Percentiles rank a stretch among this genome's conserved stretches.
Evolutionary conservation across 768 basidiomycete genomes (phyloP).

Genomic region (Clathrus columnatus): DNA sequence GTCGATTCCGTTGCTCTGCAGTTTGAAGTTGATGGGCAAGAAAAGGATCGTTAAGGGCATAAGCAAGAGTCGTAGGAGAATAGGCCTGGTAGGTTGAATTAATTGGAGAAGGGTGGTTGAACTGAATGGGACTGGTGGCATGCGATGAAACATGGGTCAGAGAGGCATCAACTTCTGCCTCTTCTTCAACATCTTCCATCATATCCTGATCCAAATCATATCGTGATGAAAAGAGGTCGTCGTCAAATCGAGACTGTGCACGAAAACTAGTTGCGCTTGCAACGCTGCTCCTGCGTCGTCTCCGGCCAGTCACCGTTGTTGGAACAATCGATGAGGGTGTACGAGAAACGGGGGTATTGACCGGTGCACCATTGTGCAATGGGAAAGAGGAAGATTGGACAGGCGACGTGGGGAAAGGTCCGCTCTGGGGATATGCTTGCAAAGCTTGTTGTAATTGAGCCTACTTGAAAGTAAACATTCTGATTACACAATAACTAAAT

Average conservation of each 20-base stretch:
- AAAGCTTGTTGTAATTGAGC: slow-evolving; percentile 6
- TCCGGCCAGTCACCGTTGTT: neutral
- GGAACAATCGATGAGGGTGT: neutral
- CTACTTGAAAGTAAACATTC: neutral
- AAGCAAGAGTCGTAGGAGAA: slow-evolving; percentile 3
- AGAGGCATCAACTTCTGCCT: slow-evolving; percentile 7
- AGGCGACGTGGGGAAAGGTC: slow-evolving; percentile 6
- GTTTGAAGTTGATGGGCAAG: slow-evolving; percentile 6
- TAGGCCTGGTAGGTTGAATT: neutral
- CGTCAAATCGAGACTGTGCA: neutral
- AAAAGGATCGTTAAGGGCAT: slow-evolving; percentile 6
- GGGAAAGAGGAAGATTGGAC: neutral
- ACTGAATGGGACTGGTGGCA: slow-evolving; percentile 4
- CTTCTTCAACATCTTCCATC: slow-evolving; percentile 10
- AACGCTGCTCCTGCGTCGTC: slow-evolving; percentile 7
- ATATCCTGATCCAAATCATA: slow-evolving; percentile 2
- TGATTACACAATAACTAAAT: neutral
- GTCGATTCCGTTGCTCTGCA: slow-evolving; percentile 7
- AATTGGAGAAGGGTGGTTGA: neutral
- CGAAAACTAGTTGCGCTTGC: slow-evolving; percentile 1
- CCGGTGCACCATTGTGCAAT: neutral
- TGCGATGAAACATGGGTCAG: neutral
- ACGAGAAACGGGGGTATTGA: slow-evolving; percentile 2
- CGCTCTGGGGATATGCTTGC: slow-evolving; percentile 3
- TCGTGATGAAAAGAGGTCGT: neutral